These are phyloP conservation scores for Podospora tetraspora DNA, from an alignment of 495 filamentous ascomycete species.

Conservation along the genomic window DNA sequence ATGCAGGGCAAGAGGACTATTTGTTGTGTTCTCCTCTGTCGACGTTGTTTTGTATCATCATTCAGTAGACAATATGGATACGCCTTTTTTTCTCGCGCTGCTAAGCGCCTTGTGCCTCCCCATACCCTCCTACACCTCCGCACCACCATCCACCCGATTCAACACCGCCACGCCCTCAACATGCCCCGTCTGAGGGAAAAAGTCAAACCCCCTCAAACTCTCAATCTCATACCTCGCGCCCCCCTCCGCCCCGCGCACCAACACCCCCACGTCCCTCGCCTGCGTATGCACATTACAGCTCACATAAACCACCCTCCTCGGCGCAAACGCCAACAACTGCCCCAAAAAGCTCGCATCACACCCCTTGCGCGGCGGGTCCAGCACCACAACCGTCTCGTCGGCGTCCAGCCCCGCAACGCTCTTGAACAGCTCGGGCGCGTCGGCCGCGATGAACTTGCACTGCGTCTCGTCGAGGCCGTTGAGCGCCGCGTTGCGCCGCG, in stretches of 20 bases:
- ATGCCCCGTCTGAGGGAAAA: conserved; percentile 97
- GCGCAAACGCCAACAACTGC: conserved; percentile 72
- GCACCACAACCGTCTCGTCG: conserved; percentile 79
- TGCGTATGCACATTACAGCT: conserved; percentile 98
- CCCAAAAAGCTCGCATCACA: conserved; percentile 79
- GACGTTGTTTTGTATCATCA: background rate
- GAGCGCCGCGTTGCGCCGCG: conserved; percentile 65
- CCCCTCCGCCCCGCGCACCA: conserved; percentile 58
- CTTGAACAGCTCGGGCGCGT: conserved; percentile 77
- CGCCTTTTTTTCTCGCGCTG: conserved; percentile 14
- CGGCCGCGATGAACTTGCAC: conserved; percentile 76
- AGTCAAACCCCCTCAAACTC: conserved; percentile 89
- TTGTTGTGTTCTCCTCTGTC: background rate
- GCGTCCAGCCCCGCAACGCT: conserved; percentile 58
- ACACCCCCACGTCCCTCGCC: conserved; percentile 79
- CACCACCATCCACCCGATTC: conserved; percentile 41
- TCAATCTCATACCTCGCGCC: conserved; percentile 73
- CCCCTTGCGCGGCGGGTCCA: conserved; percentile 92
- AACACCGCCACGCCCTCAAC: conserved; percentile 91
- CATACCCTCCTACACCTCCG: background rate
- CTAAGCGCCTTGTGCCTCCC: background rate
- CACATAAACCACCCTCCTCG: conserved; percentile 80
- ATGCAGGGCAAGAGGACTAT: too few relatives aligned
- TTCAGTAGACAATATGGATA: conserved; percentile 22
- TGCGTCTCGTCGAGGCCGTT: conserved; percentile 59